phyloP scores from a whole-genome alignment of 495 filamentous ascomycete genomes.

The Letharia lupina region DNA sequence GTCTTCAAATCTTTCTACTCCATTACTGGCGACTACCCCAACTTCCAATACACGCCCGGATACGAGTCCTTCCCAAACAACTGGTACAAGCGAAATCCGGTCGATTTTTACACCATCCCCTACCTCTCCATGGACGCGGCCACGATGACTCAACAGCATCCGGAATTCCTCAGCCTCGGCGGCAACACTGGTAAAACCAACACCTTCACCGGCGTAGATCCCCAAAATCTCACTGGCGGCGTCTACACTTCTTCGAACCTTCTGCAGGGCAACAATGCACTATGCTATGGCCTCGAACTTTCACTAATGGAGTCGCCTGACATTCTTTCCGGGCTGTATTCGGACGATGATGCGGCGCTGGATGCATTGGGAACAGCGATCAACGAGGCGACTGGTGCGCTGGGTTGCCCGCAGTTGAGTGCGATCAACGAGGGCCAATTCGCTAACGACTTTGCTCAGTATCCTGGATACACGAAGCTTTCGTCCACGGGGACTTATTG shows the following conservation, averaged over 20 bases:
- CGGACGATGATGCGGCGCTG: constrained; percentile 30
- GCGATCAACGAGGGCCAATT: constrained; percentile 25
- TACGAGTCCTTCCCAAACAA: constrained; percentile 36
- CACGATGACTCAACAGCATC: constrained; percentile 28
- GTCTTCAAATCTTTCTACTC: constrained; percentile 41
- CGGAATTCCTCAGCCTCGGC: constrained; percentile 38
- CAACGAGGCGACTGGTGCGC: constrained; percentile 16
- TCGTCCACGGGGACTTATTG: constrained; percentile 16
- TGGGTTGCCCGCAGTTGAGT: constrained; percentile 27
- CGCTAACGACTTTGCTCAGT: constrained; percentile 21
- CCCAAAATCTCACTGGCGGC: constrained; percentile 43
- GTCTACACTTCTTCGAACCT: constrained; percentile 36
- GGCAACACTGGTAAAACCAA: constrained; percentile 50
- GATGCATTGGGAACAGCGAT: constrained; percentile 20
- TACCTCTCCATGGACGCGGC: constrained; percentile 32
- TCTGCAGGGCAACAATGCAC: constrained; percentile 38
- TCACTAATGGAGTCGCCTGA: constrained; percentile 38
- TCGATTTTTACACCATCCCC: constrained; percentile 35
- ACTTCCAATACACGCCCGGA: constrained; percentile 38
- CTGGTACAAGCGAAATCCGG: constrained; percentile 48
- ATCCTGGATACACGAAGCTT: constrained; percentile 25
- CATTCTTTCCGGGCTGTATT: constrained; percentile 33
- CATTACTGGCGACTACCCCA: constrained; percentile 34
- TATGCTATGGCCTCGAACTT: constrained; percentile 41
- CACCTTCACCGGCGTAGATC: constrained; percentile 45